Evolutionary conservation across 257 asterid genomes (phyloP), one percentile per base, ranked within the genome.

Genomic region (Scutellaria galericulata): DNA sequence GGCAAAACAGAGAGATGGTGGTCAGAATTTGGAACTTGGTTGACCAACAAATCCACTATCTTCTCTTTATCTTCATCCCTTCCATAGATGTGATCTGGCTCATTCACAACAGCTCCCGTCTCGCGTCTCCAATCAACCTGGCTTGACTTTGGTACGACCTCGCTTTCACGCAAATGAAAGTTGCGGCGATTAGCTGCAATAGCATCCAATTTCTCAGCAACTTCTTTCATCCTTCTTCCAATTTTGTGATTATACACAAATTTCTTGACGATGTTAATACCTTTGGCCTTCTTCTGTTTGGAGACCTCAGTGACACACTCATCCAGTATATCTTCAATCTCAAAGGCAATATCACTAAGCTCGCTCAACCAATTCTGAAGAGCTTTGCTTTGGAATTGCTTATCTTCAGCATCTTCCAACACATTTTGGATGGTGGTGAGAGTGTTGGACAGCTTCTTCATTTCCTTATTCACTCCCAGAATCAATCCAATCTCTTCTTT

Each of bases 381-480:
- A 15, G 59, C 1, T 37, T 8, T 57, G 67, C 22, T 18, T 2
- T 40, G 70, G 12, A 52, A 13, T 1, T 51, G 56, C 15, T 1
- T n/a, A 9, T 51, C 56, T 7, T 14, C 56, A 0, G 56, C 56
- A 14, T 51, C 56, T 14, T 51, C 75, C 2, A 74, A 37, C 57
- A 71, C 80, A 0, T 73, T 56, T 18, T 69, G 80, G 71, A 74
- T 58, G 6, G 71, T 12, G 63, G 77, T 64, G 60, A 79, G 73
- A 15, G 6, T 67, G 67, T 74, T 79, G 39, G 77, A 42, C 3
- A 78, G 70, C 60, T 74, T 78, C 39, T 66, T 47, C 58, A 15
- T 52, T 15, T 52, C 31, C 3, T 52, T 52, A 52, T 52, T 31
- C 10, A 14, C 57, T 0, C 57, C 57, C 24, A 14, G 14, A 6